Base-by-base conservation (phyloP, 2,329 filamentous ascomycete genomes). In the Aspergillus fijiensis region DNA sequence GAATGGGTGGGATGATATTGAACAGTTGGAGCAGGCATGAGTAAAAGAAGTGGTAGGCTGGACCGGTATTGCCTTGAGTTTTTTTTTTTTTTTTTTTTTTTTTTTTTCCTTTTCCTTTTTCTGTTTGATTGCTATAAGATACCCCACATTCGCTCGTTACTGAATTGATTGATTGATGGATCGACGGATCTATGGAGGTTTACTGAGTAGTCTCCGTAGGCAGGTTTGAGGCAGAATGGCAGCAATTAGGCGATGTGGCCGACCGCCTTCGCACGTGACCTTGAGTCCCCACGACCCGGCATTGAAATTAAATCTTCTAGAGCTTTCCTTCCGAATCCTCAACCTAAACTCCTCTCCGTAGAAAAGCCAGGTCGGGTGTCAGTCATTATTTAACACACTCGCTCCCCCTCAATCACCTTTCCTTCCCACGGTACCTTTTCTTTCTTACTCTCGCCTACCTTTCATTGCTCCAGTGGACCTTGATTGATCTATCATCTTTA, bases 1-100 rank as follows among this genome's bases (percentile, higher is more conserved):
- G 62, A 92, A 90, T n/a, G 94, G 92, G 1, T 96, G 93, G 91
- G 92, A 96, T 67, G 92, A 96, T 76, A 81, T 85, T 63, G 79
- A 89, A 49, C 86, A 89, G 72, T 64, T 77, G 67, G 76, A 77
- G 58, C 67, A 73, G 62, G 59, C 63, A 39, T 67, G 51, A 63
- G 58, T 42, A 4, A 23, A 23, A 23, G 23, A 57, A 23, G 62
- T 16, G 35, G 52, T 48, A 48, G 16, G 9, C 16, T 19, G 39
- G 39, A 16, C 6, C 39, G 1, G 19, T 19, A 19, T 45, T 19
- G 39, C 21, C 21, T 29, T 49, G 51, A 19, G 25, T 4, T 42
- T 56, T 29, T 63, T 57, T 45, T 55, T 55, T 19, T 42, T 39
- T 59, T 29, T 63, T 57, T 45, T 55, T 54, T 19, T 39, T 57